Conservation (phyloP, 2,329 filamentous ascomycete species). For the Fusarium fujikuroi region DNA sequence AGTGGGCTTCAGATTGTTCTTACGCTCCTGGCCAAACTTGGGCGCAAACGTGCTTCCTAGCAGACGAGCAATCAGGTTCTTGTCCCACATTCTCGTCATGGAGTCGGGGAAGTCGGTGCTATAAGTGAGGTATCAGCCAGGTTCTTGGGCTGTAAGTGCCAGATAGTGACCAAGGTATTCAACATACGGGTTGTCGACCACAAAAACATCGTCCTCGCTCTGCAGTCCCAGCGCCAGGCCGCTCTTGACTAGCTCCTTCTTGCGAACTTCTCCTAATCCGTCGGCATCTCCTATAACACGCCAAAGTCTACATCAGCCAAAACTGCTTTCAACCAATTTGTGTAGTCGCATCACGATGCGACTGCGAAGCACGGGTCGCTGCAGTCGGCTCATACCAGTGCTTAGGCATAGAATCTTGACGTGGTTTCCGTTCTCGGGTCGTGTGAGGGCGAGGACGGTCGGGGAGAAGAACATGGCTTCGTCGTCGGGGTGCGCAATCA, state of each 20-base stretch:
- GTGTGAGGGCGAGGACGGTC: constrained; percentile 83
- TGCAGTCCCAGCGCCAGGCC: constrained; percentile 80
- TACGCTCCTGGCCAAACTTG: constrained; percentile 57
- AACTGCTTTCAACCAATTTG: constrained; percentile 18
- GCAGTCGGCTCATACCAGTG: constrained; percentile 66
- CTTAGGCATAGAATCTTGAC: constrained; percentile 94
- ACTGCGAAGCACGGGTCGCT: constrained; percentile 12
- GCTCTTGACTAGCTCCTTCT: constrained; percentile 84
- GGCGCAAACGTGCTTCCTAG: constrained; percentile 80
- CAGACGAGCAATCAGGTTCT: constrained; percentile 74
- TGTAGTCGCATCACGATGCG: constrained; percentile 20
- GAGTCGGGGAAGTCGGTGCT: constrained; percentile 82
- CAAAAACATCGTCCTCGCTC: constrained; percentile 80
- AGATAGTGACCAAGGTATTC: background rate
- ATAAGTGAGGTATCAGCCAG: constrained; percentile 9
- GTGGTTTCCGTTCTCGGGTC: constrained; percentile 84
- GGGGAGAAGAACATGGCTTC: constrained; percentile 99
- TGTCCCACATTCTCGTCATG: constrained; percentile 83
- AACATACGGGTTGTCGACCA: constrained; percentile 80
- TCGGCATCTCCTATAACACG: constrained; percentile 76
- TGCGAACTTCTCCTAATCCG: constrained; percentile 84
- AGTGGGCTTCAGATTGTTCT: constrained; percentile 51
- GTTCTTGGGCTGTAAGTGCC: background rate
- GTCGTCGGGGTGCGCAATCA: constrained; percentile 98
- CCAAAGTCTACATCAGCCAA: constrained; percentile 36